phyloP scores from a whole-genome alignment of 164 flowering plant species.

The Malania oleifera region DNA sequence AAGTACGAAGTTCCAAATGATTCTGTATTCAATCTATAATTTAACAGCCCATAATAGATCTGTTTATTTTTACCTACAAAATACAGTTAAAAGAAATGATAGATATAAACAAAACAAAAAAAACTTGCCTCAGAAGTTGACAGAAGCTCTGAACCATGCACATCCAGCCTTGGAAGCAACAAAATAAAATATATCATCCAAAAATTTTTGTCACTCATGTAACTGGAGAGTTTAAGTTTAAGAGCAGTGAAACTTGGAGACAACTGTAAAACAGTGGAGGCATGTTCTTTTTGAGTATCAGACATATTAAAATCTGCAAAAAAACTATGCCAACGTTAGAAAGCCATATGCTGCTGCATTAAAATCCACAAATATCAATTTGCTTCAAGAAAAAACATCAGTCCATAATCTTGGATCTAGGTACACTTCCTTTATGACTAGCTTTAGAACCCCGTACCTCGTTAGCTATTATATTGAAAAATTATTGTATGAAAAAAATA shows the following conservation, averaged over 20 bases:
- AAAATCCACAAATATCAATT: too few relatives aligned
- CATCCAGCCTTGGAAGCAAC: conserved; percentile 53
- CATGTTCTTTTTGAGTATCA: conserved; percentile 50
- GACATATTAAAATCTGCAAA: conserved; percentile 60
- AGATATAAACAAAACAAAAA: neutral
- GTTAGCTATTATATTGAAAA: too few relatives aligned
- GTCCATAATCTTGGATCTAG: too few relatives aligned
- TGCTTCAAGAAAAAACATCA: too few relatives aligned
- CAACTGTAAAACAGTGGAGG: conserved; percentile 39
- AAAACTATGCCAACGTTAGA: conserved; percentile 3
- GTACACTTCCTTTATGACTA: too few relatives aligned
- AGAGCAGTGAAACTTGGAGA: conserved; percentile 43
- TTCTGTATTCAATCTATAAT: neutral
- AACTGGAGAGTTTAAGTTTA: conserved; percentile 27
- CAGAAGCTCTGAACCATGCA: conserved; percentile 38
- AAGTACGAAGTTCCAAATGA: neutral
- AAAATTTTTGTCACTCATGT: conserved; percentile 41
- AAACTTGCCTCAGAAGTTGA: conserved; percentile 51
- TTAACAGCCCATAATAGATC: too few relatives aligned
- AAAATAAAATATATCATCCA: conserved; percentile 71
- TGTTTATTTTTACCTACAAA: neutral
- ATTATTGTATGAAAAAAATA: too few relatives aligned
- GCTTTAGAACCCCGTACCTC: too few relatives aligned
- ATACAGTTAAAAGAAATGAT: neutral
- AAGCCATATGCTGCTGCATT: neutral